Evolutionary conservation across 140 eudicot species (phyloP).

Genomic region (Anethum foeniculum): DNA sequence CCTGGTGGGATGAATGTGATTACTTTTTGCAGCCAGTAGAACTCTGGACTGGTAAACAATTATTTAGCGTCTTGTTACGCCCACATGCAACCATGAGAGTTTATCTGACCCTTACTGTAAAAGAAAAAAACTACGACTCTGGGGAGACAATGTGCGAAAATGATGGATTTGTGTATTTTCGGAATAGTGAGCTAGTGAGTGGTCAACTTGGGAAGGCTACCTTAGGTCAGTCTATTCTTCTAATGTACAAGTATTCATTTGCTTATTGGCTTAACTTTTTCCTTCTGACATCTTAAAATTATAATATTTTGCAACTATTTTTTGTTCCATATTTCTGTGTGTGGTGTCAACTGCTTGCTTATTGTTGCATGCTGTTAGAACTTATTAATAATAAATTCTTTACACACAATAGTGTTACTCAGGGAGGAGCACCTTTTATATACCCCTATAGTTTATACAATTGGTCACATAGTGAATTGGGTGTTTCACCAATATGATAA

Average conservation of each 20-base stretch:
- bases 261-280: background rate
- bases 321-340: background rate
- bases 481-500: background rate
- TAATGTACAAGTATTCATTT: background rate
- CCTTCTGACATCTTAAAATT: background rate
- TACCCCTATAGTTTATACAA: background rate
- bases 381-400: background rate
- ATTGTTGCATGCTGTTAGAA: background rate
- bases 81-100: slow-evolving; percentile 87
- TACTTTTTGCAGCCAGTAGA: slow-evolving; percentile 73
- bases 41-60: slow-evolving; percentile 97
- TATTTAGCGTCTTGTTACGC: slow-evolving; percentile 68
- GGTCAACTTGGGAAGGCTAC: slow-evolving; percentile 99
- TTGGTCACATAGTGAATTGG: background rate
- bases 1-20: background rate
- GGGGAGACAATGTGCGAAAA: slow-evolving; percentile 79
- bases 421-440: background rate
- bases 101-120: slow-evolving; percentile 72
- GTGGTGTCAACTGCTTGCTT: background rate
- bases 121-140: slow-evolving; percentile 58
- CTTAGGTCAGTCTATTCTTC: slow-evolving; percentile 49
- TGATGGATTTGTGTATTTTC: slow-evolving; percentile 83
- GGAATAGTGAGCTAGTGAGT: slow-evolving; percentile 84
- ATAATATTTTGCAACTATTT: background rate
- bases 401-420: background rate